These are phyloP conservation scores for Athelia sp. DNA, from an alignment of 1,284 basidiomycete genomes.

Conservation along the genomic window DNA sequence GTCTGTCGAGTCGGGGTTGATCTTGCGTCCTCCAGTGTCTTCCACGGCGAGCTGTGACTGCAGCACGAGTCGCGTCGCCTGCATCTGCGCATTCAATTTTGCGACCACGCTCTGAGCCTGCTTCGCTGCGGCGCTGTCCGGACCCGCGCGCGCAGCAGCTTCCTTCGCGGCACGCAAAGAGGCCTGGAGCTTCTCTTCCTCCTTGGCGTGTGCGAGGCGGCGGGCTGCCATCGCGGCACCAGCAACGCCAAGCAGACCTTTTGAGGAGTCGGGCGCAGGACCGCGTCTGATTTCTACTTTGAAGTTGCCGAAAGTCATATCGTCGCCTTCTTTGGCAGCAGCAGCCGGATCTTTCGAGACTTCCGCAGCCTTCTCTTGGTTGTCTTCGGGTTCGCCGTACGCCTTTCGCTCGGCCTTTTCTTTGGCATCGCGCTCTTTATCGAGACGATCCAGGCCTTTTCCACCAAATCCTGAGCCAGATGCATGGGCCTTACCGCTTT, in stretches of 20 bases:
- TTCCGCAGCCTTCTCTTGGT: constrained; percentile 59
- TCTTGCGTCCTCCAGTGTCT: constrained; percentile 55
- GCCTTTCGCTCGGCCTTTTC: constrained; percentile 90
- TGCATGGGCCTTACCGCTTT: constrained; percentile 87
- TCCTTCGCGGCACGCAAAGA: constrained; percentile 78
- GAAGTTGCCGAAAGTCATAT: constrained; percentile 91
- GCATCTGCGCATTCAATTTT: constrained; percentile 85
- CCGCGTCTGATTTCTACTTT: constrained; percentile 94
- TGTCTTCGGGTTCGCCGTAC: constrained; percentile 77
- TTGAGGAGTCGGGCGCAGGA: constrained; percentile 89
- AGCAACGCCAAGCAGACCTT: constrained; percentile 64
- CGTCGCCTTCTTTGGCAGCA: constrained; percentile 45
- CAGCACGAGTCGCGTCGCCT: constrained; percentile 77
- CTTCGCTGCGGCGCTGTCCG: constrained; percentile 79
- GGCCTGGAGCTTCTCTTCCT: constrained; percentile 73
- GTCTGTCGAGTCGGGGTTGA: constrained; percentile 91
- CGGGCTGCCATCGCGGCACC: constrained; percentile 67
- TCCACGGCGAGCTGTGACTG: constrained; percentile 76
- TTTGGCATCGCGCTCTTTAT: constrained; percentile 91
- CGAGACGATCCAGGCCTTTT: constrained; percentile 94
- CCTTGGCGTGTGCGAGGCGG: constrained; percentile 70
- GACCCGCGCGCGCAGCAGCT: constrained; percentile 76
- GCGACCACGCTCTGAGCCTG: constrained; percentile 86
- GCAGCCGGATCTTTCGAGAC: constrained; percentile 37
- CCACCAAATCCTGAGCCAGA: constrained; percentile 95